A percentile compares a stretch with the other conserved stretches of the same genome.
Conservation (phyloP, 1,284 basidiomycete species). For the Neotropicomus parvogracilis region DNA sequence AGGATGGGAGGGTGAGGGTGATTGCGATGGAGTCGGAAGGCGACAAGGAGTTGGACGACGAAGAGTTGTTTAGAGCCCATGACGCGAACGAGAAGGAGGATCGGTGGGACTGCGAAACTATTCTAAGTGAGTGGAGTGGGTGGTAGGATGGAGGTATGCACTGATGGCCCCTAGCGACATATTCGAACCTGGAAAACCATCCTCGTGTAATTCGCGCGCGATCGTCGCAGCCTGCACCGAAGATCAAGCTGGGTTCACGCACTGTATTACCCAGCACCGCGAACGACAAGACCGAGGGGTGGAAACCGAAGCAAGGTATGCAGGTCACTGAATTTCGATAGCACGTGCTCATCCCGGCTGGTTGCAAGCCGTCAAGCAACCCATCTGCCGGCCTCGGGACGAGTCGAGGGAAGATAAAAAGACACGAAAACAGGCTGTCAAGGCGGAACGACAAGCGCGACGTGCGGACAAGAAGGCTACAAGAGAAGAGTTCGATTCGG, state of each 20-base stretch:
- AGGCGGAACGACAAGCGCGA: conserved; percentile 73
- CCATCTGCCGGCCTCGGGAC: conserved; percentile 67
- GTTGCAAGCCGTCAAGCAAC: conserved; percentile 38
- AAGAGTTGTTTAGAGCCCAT: conserved; percentile 50
- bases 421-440: conserved; percentile 84
- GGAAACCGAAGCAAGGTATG: conserved; percentile 32
- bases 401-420: conserved; percentile 88
- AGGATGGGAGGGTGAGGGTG: conserved; percentile 50
- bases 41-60: conserved; percentile 46
- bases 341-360: conserved; percentile 3
- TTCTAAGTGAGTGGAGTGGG: conserved; percentile 69
- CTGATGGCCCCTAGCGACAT: conserved; percentile 68
- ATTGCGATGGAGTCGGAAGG: conserved; percentile 29
- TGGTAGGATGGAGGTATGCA: background rate
- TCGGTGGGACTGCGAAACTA: conserved; percentile 93
- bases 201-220: conserved; percentile 78
- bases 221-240: conserved; percentile 50
- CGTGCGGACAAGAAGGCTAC: conserved; percentile 79
- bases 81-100: conserved; percentile 60
- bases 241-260: conserved; percentile 68
- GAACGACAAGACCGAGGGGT: conserved; percentile 17
- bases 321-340: background rate
- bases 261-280: conserved; percentile 69
- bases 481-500: conserved; percentile 72
- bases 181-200: conserved; percentile 93